A percentile compares a stretch with the other conserved stretches of the same genome.
Conservation (phyloP, 208 protist species). For the Vickermania ingenoplastis region DNA sequence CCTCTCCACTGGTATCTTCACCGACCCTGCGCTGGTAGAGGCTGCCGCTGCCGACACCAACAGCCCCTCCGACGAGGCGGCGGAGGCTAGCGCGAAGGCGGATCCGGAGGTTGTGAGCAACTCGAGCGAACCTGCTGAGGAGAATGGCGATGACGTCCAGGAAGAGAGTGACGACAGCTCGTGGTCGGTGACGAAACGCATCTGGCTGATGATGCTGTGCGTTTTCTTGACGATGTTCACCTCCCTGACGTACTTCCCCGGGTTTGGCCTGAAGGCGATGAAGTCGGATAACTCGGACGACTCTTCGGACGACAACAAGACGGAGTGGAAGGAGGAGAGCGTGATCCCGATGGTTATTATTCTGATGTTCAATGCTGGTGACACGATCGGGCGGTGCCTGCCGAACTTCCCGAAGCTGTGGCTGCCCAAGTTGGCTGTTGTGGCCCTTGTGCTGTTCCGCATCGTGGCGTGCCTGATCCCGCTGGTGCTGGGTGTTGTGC, state of each 20-base stretch:
- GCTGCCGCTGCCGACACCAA: slow-evolving; percentile 4
- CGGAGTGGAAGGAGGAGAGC: slow-evolving; percentile 15
- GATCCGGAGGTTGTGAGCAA: slow-evolving; percentile 7
- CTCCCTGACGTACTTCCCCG: slow-evolving; percentile 27
- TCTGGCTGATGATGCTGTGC: slow-evolving; percentile 32
- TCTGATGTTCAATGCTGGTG: slow-evolving; percentile 25
- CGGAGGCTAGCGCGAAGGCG: neutral
- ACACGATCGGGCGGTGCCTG: slow-evolving; percentile 17
- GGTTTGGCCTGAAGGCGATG: slow-evolving; percentile 24
- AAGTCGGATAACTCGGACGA: slow-evolving; percentile 4
- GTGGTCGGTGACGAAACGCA: slow-evolving; percentile 16
- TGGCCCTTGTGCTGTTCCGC: slow-evolving; percentile 13
- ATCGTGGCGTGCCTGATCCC: slow-evolving; percentile 22
- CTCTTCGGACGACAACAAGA: neutral
- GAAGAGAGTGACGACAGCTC: slow-evolving; percentile 7
- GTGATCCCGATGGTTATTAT: slow-evolving; percentile 31
- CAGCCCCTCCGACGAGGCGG: slow-evolving; percentile 4
- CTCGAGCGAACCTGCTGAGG: neutral
- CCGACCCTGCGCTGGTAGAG: no score
- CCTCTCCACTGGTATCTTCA: no score
- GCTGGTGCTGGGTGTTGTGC: slow-evolving; percentile 18
- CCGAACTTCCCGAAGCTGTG: slow-evolving; percentile 18
- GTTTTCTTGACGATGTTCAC: slow-evolving; percentile 20
- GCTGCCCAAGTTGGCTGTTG: slow-evolving; percentile 8
- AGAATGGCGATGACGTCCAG: neutral